These are phyloP conservation scores for Phyllosticta ampelicida DNA, from an alignment of 2,329 filamentous ascomycete genomes.

Conservation along the genomic window DNA sequence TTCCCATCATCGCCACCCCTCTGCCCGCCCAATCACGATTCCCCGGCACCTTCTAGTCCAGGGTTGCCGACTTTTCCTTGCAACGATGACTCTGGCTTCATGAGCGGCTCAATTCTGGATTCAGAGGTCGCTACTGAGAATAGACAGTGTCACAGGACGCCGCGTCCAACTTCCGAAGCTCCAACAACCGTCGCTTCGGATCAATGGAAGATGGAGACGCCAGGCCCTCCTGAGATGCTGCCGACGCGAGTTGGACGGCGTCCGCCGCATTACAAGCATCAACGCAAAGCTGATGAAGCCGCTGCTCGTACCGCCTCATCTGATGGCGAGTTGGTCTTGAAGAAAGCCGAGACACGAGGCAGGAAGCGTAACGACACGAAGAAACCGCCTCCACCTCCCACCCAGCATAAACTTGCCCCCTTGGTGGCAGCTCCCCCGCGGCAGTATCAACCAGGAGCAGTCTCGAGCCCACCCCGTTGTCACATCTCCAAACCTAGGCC, in stretches of 20 bases:
- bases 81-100: constrained; percentile 64
- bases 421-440: neutral
- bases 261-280: constrained; percentile 6
- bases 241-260: constrained; percentile 7
- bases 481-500: neutral
- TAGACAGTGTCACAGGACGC: neutral
- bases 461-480: neutral
- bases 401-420: constrained; percentile 5
- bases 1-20: constrained; percentile 87
- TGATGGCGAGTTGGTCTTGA: neutral
- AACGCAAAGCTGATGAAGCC: constrained; percentile 2
- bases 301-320: neutral
- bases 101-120: constrained; percentile 68
- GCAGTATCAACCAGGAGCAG: neutral
- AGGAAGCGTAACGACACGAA: constrained; percentile 9
- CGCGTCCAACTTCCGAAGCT: neutral
- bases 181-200: constrained; percentile 3
- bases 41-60: constrained; percentile 69
- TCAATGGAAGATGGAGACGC: constrained; percentile 14
- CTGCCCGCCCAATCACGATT: constrained; percentile 44
- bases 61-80: constrained; percentile 47
- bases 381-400: constrained; percentile 1
- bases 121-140: constrained; percentile 38
- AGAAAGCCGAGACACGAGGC: constrained; percentile 9
- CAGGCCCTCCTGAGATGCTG: constrained; percentile 33